Evolutionary conservation across 2,329 filamentous ascomycete species (phyloP), one percentile per base, ranked within the genome.

Genomic region (Pezicula neosporulosa): DNA sequence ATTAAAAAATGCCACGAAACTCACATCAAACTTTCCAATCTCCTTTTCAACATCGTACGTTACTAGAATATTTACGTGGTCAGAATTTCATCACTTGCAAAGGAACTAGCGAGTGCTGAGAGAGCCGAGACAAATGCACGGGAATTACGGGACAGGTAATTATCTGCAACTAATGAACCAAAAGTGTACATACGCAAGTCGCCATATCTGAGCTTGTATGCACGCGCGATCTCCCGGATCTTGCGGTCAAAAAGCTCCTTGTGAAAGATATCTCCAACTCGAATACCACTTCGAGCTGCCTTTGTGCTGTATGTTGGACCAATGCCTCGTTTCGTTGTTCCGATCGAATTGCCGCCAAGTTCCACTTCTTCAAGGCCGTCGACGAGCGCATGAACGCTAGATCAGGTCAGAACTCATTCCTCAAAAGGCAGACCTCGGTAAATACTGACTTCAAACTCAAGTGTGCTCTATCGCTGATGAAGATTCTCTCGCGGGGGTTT

Each of bases 21-120:
- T 24, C 24, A 24, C 24, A 24, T 81, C 76, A 70, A 85, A 89
- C 38, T 74, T 72, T 16, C 66, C 67, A 56, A 91, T 78, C 71
- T 91, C 87, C 33, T 83, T 82, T 59, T 91, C 85, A 6, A 85
- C 77, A 55, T 90, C 83, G 65, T 81, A 81, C 65, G 82, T 66
- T 49, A 87, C 24, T 24, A 24, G 24, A 24, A 24, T 24, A 24
- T 24, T 24, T 24, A 24, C 24, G 5, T 24, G 24, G 24, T 24
- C 24, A 24, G 24, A 24, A 4, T 24, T 24, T 24, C n/a, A 6
- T 21, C 21, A 21, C 21, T 21, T 21, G 21, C 21, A 21, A 21
- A 21, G 21, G 5, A 21, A 21, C 21, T 21, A 21, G 3, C 5
- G 5, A 21, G 21, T 21, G 3, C 21, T 21, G 21, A 21, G 21